Conservation (phyloP, 116 monocot genomes). For the Thalassia testudinum region DNA sequence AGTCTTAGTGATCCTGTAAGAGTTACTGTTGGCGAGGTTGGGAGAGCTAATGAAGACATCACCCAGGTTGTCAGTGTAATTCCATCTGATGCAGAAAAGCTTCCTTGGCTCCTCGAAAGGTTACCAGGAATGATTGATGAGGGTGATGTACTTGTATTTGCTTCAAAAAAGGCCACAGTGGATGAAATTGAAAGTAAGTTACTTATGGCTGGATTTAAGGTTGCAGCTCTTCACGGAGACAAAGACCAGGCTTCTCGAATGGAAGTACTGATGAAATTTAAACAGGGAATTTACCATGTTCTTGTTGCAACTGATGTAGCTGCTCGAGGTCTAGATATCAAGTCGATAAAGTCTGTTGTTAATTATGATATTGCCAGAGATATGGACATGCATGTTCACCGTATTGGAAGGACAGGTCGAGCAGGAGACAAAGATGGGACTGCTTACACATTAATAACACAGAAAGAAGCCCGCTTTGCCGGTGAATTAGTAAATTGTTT, state of each 20-base stretch:
- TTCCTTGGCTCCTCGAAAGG: slow-evolving; percentile 91
- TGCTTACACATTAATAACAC: slow-evolving; percentile 87
- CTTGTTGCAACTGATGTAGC: slow-evolving; percentile 98
- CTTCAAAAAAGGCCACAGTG: slow-evolving; percentile 80
- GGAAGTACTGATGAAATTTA: slow-evolving; percentile 86
- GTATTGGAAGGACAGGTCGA: slow-evolving; percentile 96
- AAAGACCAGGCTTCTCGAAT: slow-evolving; percentile 98
- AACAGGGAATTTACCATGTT: slow-evolving; percentile 83
- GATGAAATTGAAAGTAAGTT: slow-evolving; percentile 88
- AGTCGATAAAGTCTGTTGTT: slow-evolving; percentile 95
- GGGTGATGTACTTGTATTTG: slow-evolving; percentile 97
- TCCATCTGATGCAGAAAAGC: slow-evolving; percentile 82
- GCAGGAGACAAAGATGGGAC: slow-evolving; percentile 98
- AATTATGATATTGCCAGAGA: slow-evolving; percentile 97
- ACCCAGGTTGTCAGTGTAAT: slow-evolving; percentile 83
- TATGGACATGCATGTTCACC: slow-evolving; percentile 99
- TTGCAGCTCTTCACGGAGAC: slow-evolving; percentile 93
- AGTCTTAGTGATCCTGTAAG: slow-evolving; percentile 78
- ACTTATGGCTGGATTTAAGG: slow-evolving; percentile 55
- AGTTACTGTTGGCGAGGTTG: slow-evolving; percentile 95
- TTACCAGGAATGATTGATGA: slow-evolving; percentile 82
- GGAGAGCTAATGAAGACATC: slow-evolving; percentile 94
- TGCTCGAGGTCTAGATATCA: slow-evolving; percentile 96
- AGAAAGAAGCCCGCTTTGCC: slow-evolving; percentile 93
- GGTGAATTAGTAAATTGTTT: slow-evolving; percentile 92